Conservation (phyloP, 192 early-diverging fungal genomes). For the Piromyces finnis region DNA sequence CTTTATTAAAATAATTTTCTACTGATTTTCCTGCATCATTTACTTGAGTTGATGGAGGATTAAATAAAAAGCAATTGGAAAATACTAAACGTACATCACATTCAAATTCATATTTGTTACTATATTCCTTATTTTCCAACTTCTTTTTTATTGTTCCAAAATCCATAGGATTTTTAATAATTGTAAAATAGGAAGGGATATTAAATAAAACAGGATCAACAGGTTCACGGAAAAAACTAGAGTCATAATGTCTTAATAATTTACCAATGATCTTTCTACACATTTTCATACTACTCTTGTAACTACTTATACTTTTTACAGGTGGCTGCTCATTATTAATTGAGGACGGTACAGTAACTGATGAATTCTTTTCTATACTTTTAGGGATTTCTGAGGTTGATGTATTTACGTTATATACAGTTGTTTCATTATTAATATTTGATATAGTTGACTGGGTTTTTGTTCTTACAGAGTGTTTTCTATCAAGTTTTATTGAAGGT, state of each 20-base stretch:
- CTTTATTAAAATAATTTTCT: neutral
- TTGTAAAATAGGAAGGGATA: slow-evolving; percentile 56
- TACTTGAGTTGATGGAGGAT: neutral
- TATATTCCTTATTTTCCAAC: slow-evolving; percentile 42
- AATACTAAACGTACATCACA: neutral
- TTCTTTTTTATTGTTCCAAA: slow-evolving; percentile 56
- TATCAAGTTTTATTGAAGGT: neutral
- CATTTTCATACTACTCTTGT: neutral
- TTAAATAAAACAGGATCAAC: slow-evolving; percentile 59
- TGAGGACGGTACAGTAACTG: neutral
- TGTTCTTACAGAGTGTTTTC: neutral
- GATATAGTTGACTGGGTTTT: neutral
- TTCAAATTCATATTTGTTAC: neutral
- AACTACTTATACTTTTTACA: neutral
- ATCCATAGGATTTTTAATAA: slow-evolving; percentile 66
- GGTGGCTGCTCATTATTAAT: neutral
- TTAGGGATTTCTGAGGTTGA: neutral
- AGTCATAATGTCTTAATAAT: slow-evolving; percentile 19
- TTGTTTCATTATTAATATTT: neutral
- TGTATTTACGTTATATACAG: neutral
- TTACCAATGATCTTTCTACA: neutral
- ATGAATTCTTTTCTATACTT: neutral
- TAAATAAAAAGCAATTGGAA: neutral
- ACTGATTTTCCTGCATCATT: neutral
- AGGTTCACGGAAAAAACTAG: slow-evolving; percentile 61